Evolutionary conservation across 148 eudicot genomes (phyloP).

Genomic region (Camellia lanceoleosa): DNA sequence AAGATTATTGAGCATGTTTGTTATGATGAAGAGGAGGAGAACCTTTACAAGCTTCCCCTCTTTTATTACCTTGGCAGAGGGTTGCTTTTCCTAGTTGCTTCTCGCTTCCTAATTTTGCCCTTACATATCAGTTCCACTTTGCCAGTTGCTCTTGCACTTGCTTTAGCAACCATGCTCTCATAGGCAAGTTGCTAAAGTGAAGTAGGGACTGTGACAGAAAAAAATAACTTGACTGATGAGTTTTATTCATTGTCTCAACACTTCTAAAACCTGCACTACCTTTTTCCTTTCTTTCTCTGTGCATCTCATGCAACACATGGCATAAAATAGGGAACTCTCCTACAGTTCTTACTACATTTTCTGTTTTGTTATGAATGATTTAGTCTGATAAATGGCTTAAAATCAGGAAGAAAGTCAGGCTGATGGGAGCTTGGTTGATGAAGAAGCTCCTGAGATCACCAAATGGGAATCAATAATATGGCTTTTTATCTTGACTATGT

Average conservation of each 20-base stretch:
- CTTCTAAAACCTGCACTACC: not conserved
- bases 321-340: no score
- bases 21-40: not conserved
- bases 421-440: constrained; percentile 23
- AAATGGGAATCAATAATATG: constrained; percentile 46
- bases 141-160: no score
- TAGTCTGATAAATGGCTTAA: not conserved
- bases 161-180: no score
- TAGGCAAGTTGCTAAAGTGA: no score
- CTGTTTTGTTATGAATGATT: not conserved
- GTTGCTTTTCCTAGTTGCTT: not conserved
- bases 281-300: not conserved
- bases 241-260: not conserved
- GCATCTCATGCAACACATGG: not conserved
- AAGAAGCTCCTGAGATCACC: constrained; percentile 36
- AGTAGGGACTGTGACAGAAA: no score
- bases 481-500: constrained; percentile 38
- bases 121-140: no score
- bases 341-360: not conserved
- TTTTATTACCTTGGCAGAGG: not conserved
- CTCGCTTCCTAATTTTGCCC: no score
- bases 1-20: not conserved
- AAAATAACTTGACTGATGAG: not conserved
- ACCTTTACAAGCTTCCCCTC: not conserved
- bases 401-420: constrained; percentile 22